Evolutionary conservation across 208 protist species (phyloP).

Genomic region (Acanthamoeba castellanii): DNA sequence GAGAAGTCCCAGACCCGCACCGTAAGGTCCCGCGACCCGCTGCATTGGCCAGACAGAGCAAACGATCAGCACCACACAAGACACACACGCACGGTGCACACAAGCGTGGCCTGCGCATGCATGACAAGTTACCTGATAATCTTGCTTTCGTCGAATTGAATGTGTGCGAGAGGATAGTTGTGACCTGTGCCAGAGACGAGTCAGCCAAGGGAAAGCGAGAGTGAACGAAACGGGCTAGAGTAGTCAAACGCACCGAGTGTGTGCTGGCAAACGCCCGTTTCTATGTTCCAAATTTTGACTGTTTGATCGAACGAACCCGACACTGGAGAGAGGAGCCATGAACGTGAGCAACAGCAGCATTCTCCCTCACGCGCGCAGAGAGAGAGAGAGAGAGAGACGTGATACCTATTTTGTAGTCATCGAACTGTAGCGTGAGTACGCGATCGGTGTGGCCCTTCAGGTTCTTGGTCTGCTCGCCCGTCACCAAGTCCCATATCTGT

Average conservation of each 20-base stretch:
- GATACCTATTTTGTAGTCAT: constrained; percentile 50
- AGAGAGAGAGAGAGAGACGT: neutral
- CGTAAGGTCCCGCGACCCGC: constrained; percentile 41
- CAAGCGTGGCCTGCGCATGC: neutral
- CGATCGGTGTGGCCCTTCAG: constrained; percentile 49
- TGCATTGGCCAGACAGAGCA: neutral
- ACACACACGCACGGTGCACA: neutral
- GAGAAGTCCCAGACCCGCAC: constrained; percentile 35
- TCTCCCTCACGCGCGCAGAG: no score
- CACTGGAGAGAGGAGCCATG: neutral
- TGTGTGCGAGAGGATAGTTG: constrained; percentile 11
- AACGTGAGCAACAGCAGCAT: no score
- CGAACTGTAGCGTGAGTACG: constrained; percentile 44
- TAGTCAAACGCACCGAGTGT: neutral
- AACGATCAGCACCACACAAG: neutral
- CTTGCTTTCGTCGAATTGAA: constrained; percentile 60
- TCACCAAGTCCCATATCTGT: constrained; percentile 33
- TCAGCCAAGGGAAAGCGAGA: neutral
- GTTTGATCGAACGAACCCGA: constrained; percentile 55
- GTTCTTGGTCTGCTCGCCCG: neutral
- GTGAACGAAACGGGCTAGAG: neutral
- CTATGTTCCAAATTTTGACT: constrained; percentile 46
- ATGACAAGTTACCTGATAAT: neutral
- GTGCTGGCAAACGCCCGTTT: neutral
- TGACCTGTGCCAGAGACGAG: neutral